Conservation (phyloP, 257 asterid species). For the Nicotiana tabacum region DNA sequence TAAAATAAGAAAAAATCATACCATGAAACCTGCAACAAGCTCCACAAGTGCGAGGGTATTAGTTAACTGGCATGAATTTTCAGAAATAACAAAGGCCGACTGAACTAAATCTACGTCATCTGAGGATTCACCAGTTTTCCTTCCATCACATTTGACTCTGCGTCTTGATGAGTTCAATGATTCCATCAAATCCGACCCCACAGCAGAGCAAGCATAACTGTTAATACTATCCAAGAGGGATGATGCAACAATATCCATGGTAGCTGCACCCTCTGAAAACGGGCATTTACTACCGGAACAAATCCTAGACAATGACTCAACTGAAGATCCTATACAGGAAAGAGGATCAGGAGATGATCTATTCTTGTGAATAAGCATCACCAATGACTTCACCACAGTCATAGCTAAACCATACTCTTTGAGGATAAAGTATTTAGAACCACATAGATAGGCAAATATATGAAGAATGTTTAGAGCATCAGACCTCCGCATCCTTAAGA, state of each 20-base stretch:
- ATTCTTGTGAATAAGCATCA: constrained; percentile 55
- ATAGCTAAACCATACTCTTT: constrained; percentile 47
- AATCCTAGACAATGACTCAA: constrained; percentile 20
- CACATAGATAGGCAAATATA: constrained; percentile 63
- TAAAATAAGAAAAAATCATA: constrained; percentile 27
- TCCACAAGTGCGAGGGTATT: constrained; percentile 71
- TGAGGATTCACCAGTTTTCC: constrained; percentile 22
- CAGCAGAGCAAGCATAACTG: constrained; percentile 32
- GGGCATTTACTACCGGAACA: constrained; percentile 55
- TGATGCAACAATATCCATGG: constrained; percentile 46
- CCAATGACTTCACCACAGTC: constrained; percentile 67
- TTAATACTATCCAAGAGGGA: constrained; percentile 58
- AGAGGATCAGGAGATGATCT: constrained; percentile 17
- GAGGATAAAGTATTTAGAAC: constrained; percentile 50
- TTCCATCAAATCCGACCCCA: constrained; percentile 26
- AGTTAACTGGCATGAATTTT: constrained; percentile 28
- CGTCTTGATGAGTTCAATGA: constrained; percentile 17
- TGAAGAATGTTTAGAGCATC: constrained; percentile 62
- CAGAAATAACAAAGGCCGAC: constrained; percentile 19
- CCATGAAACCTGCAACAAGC: constrained; percentile 68
- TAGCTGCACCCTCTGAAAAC: constrained; percentile 50
- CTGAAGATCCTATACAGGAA: constrained; percentile 23
- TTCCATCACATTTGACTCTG: constrained; percentile 14
- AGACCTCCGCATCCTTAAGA: constrained; percentile 38
- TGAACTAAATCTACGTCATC: constrained; percentile 20